These are phyloP conservation scores for Ogataea hybrid DNA, from an alignment of 1,139 yeast species.

Conservation along the genomic window DNA sequence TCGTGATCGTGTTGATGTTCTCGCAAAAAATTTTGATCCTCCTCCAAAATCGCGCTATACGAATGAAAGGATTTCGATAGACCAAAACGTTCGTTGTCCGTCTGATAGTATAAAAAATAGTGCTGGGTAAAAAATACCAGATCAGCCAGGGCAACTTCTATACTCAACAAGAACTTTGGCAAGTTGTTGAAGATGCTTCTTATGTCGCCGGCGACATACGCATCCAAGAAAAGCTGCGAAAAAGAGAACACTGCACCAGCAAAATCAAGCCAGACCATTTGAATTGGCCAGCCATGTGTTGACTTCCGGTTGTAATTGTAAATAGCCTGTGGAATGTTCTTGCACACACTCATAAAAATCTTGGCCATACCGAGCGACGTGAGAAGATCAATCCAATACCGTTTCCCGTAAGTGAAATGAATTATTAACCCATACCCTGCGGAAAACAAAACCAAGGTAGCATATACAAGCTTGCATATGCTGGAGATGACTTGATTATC, in stretches of 20 bases:
- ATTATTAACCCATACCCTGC: slow-evolving; percentile 18
- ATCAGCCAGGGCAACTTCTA: slow-evolving; percentile 30
- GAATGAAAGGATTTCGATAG: slow-evolving; percentile 7
- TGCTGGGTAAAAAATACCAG: slow-evolving; percentile 31
- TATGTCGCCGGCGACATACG: slow-evolving; percentile 23
- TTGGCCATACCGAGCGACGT: slow-evolving; percentile 42
- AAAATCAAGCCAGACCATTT: slow-evolving; percentile 32
- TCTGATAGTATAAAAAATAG: slow-evolving; percentile 28
- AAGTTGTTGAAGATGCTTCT: slow-evolving; percentile 27
- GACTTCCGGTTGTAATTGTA: slow-evolving; percentile 52
- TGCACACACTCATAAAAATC: slow-evolving; percentile 46
- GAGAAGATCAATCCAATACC: slow-evolving; percentile 31
- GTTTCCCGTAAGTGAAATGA: slow-evolving; percentile 13
- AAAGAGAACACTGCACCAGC: slow-evolving; percentile 31
- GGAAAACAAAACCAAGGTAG: slow-evolving; percentile 17
- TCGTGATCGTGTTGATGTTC: slow-evolving; percentile 34
- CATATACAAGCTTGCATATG: slow-evolving; percentile 21
- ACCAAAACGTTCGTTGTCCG: slow-evolving; percentile 24
- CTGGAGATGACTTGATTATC: slow-evolving; percentile 28
- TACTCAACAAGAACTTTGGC: slow-evolving; percentile 31
- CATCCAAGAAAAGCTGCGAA: slow-evolving; percentile 30
- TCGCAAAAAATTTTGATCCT: slow-evolving; percentile 29
- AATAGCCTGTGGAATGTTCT: slow-evolving; percentile 51
- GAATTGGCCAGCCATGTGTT: slow-evolving; percentile 46
- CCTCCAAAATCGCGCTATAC: slow-evolving; percentile 26